Evolutionary conservation across 2,329 filamentous ascomycete species (phyloP).

Genomic region (Dothideomycetidae sp.): DNA sequence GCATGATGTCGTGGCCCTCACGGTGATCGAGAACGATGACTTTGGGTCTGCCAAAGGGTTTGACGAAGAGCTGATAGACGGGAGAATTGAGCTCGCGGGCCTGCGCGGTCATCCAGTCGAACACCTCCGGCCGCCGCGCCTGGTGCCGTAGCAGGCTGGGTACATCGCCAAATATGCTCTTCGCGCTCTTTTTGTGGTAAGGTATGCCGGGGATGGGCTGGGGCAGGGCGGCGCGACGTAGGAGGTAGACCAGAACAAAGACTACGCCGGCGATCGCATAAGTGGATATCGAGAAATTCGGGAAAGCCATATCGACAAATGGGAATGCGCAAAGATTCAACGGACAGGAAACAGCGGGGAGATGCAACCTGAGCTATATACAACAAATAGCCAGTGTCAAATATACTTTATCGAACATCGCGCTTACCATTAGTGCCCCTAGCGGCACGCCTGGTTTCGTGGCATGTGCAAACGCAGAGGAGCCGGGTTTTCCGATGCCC

Average conservation of each 20-base stretch:
- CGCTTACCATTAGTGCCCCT: too few species aligned
- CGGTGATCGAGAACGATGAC: slow-evolving; percentile 31
- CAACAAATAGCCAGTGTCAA: too few species aligned
- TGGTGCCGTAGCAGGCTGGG: slow-evolving; percentile 28
- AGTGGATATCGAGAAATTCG: neutral
- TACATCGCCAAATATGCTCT: slow-evolving; percentile 29
- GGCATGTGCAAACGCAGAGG: too few species aligned
- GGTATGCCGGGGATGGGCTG: slow-evolving; percentile 35
- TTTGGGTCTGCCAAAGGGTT: slow-evolving; percentile 30
- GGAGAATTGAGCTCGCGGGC: slow-evolving; percentile 22
- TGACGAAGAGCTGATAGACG: slow-evolving; percentile 35
- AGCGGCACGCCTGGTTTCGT: too few species aligned
- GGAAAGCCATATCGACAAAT: slow-evolving; percentile 3
- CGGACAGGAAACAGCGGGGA: too few species aligned
- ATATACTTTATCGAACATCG: too few species aligned
- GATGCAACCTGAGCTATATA: too few species aligned
- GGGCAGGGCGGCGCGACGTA: slow-evolving; percentile 22
- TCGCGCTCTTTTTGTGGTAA: slow-evolving; percentile 27
- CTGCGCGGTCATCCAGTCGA: slow-evolving; percentile 12
- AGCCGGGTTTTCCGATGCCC: too few species aligned
- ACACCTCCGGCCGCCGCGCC: neutral
- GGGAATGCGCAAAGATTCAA: too few species aligned
- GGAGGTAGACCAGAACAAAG: slow-evolving; percentile 5
- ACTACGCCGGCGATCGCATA: slow-evolving; percentile 2
- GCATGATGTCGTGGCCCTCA: slow-evolving; percentile 33